Conservation (phyloP, 495 filamentous ascomycete species). For the Ramalina peruviana region DNA sequence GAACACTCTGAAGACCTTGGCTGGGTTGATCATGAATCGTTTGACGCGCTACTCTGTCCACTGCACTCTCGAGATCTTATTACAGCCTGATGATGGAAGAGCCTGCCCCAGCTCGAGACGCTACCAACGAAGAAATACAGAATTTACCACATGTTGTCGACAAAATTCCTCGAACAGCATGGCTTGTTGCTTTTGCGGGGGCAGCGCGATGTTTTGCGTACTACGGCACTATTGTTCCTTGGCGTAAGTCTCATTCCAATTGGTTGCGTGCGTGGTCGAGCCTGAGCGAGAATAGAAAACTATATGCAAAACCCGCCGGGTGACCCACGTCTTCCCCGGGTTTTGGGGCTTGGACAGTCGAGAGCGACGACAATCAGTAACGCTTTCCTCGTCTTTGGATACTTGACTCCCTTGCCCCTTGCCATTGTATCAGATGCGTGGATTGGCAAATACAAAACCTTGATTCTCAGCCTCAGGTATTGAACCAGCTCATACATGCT, state of each 20-base stretch:
- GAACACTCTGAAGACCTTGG: no score
- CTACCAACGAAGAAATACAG: slow-evolving; percentile 1
- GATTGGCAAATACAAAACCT: no score
- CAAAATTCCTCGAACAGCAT: not conserved
- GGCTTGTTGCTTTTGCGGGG: not conserved
- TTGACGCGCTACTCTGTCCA: no score
- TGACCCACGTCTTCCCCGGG: no score
- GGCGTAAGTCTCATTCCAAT: not conserved
- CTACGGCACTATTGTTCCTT: not conserved
- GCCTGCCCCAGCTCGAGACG: not conserved
- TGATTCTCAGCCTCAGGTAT: slow-evolving; percentile 18
- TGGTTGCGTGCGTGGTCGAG: not conserved
- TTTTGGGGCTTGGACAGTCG: no score
- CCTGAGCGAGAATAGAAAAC: not conserved
- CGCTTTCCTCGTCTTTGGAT: no score
- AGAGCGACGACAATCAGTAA: no score
- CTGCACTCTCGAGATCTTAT: no score
- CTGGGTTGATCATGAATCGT: no score
- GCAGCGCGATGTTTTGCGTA: not conserved
- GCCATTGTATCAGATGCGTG: no score
- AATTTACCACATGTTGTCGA: not conserved
- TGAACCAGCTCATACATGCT: slow-evolving; percentile 52
- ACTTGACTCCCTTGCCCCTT: no score
- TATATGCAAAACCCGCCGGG: no score
- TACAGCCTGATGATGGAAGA: not conserved